Base-by-base conservation (phyloP, 176 grass and related monocot species). In the Aegilops speltoides region DNA sequence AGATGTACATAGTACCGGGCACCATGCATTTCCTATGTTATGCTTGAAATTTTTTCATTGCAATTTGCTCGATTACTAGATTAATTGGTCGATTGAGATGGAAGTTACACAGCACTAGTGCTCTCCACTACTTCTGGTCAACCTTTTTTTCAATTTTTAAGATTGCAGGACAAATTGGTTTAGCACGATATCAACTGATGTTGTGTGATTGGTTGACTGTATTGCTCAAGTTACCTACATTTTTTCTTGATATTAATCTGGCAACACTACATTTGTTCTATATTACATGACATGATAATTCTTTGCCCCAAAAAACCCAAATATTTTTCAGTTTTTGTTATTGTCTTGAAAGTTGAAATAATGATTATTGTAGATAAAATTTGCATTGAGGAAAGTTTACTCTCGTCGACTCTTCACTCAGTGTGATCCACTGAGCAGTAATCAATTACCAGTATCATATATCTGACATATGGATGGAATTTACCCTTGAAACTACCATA, bases 401-500 rank as follows among this genome's bases (percentile, higher is more conserved):
- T 15, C 14, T 24, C 13, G 25, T 57, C 5, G 36, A 81, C 24
- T 66, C 10, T 48, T 46, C n/a, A 68, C 33, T 59, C 9, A 24
- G 6, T 41, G 33, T 79, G 76, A 33, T 79, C 10, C 46, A 41
- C 25, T 60, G 2, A n/a, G 74, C 6, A 22, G 19, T 43, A 0
- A 38, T 17, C 25, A 70, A 59, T 36, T 2, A 61, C 1, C 4
- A 67, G 20, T 64, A 34, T 31, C 61, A 7, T 85, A 56, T 33
- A 60, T 24, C 23, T 41, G 7, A 69, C 64, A 31, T 60, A 15
- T 61, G 48, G 23, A 73, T 29, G 2, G 16, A 29, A 36, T 16
- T 80, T 64, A 5, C 38, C 14, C 20, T 79, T 86, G 13, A 84
- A 22, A 84, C 40, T 50, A 50, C 25, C 71, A 40, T 65, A 36